These are phyloP conservation scores for Helicostylum pulchrum DNA, from an alignment of 192 early-diverging fungal species.

Conservation along the genomic window DNA sequence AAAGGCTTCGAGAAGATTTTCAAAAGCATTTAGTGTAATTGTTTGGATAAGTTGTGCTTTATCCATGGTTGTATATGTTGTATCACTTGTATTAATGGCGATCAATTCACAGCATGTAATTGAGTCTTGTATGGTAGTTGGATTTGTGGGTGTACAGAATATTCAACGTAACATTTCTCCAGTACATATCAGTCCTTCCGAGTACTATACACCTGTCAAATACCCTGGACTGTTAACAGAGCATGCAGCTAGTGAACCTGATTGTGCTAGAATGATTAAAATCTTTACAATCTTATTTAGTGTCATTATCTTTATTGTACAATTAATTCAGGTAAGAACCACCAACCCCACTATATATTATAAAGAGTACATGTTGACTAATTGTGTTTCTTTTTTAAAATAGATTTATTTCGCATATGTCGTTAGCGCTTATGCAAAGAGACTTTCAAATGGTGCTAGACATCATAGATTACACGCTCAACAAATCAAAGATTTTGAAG, in stretches of 20 bases:
- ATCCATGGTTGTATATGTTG: constrained; percentile 30
- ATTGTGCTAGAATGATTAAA: constrained; percentile 22
- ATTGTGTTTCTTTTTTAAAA: no score
- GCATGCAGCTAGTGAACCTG: constrained; percentile 2
- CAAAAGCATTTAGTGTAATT: constrained; percentile 32
- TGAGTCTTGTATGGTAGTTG: constrained; percentile 22
- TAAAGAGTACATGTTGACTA: not conserved
- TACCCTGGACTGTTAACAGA: constrained; percentile 33
- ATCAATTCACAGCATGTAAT: constrained; percentile 15
- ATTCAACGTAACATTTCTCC: constrained; percentile 18
- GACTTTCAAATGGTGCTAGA: constrained; percentile 29
- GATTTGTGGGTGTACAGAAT: constrained; percentile 29
- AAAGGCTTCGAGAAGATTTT: constrained; percentile 34
- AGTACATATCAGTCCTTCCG: constrained; percentile 5
- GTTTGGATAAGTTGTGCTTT: constrained; percentile 31
- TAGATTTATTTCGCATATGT: constrained; percentile 36
- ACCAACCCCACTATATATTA: no score
- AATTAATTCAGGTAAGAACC: constrained; percentile 39
- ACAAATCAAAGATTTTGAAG: constrained; percentile 36
- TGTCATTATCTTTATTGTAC: constrained; percentile 21
- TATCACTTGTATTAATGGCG: constrained; percentile 29
- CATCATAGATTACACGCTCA: constrained; percentile 32
- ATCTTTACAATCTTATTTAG: constrained; percentile 22
- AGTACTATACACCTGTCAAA: constrained; percentile 32
- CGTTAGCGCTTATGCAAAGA: constrained; percentile 29